Conservation (phyloP, 345 rosid genomes). For the Eutrema heterophyllum region DNA sequence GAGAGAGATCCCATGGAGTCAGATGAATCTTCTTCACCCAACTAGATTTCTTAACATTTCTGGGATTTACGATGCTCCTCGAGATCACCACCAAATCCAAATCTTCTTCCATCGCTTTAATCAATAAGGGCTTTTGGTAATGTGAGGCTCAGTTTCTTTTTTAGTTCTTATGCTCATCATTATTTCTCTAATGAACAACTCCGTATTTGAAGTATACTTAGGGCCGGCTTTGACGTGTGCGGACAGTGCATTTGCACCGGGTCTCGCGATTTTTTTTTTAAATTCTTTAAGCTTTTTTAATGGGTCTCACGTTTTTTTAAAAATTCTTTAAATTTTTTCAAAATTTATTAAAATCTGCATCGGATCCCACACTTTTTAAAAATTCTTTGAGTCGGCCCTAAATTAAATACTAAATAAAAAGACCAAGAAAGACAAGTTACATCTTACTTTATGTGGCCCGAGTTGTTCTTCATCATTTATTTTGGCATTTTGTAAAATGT, state of each 20-base stretch:
- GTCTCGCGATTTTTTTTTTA: too few relatives aligned
- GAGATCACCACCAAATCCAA: constrained; percentile 12
- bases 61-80: constrained; percentile 11
- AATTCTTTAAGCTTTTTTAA: too few relatives aligned
- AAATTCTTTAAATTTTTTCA: too few relatives aligned
- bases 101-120: constrained; percentile 18
- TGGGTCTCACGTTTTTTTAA: too few relatives aligned
- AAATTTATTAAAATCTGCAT: too few relatives aligned
- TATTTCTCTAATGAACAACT: too few relatives aligned
- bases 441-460: not conserved
- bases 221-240: too few relatives aligned
- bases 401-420: not conserved
- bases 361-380: too few relatives aligned
- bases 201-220: not conserved
- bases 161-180: not conserved
- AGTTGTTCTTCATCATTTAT: not conserved
- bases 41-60: not conserved
- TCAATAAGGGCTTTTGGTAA: not conserved
- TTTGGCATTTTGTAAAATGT: not conserved
- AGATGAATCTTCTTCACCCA: constrained; percentile 24
- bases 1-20: constrained; percentile 34
- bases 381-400: too few relatives aligned
- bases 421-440: not conserved
- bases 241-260: too few relatives aligned
- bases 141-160: not conserved